These are phyloP conservation scores for Wallacemonas sp. DNA, from an alignment of 208 protist species.

Conservation along the genomic window DNA sequence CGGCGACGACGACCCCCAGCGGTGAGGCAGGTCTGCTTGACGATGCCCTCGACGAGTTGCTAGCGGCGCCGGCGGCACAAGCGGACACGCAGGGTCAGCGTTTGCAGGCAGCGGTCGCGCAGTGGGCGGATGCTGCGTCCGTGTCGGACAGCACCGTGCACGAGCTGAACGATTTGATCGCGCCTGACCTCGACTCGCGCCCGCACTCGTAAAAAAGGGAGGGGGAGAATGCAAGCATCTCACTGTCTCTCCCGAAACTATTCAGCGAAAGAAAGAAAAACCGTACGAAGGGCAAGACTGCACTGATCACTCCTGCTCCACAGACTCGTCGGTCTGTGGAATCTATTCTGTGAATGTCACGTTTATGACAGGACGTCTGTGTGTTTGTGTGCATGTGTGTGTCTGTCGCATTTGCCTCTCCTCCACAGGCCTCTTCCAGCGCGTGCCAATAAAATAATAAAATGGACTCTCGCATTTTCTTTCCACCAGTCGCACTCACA, in stretches of 20 bases:
- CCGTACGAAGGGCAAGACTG: too few relatives aligned
- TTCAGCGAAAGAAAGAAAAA: too few relatives aligned
- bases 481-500: not conserved
- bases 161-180: not conserved
- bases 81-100: not conserved
- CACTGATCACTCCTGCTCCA: too few relatives aligned
- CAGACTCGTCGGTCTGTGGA: too few relatives aligned
- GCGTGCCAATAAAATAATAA: too few relatives aligned
- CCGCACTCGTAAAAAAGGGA: too few relatives aligned
- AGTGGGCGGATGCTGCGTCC: constrained; percentile 8
- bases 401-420: not conserved
- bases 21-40: constrained; percentile 40
- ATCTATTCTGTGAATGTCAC: too few relatives aligned
- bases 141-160: not conserved
- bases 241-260: too few relatives aligned
- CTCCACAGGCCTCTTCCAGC: not conserved
- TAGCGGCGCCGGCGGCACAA: not conserved
- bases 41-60: constrained; percentile 29
- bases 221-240: too few relatives aligned
- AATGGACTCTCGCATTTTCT: too few relatives aligned
- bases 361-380: not conserved
- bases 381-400: not conserved
- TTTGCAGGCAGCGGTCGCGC: not conserved
- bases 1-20: too few relatives aligned
- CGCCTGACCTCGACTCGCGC: too few relatives aligned